These are phyloP conservation scores for Golubevia sp. DNA, from an alignment of 1,284 basidiomycete species.

Conservation along the genomic window DNA sequence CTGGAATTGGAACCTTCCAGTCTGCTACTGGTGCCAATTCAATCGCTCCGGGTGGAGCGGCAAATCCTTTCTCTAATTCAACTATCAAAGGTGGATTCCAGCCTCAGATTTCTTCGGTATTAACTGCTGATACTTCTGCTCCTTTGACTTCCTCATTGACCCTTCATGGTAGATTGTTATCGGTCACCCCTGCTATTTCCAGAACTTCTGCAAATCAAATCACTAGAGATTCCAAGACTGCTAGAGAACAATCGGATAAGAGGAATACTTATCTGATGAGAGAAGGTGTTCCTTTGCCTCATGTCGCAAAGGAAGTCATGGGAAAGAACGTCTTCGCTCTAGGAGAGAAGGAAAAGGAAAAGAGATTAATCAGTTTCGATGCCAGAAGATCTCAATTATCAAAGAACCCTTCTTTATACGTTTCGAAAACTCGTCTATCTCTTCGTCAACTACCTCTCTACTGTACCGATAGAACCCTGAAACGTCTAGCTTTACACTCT, in stretches of 20 bases:
- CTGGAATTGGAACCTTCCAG: slow-evolving; percentile 1
- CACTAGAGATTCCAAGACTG: slow-evolving; percentile 79
- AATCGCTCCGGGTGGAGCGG: slow-evolving; percentile 7
- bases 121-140: slow-evolving; percentile 90
- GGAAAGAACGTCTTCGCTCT: slow-evolving; percentile 68
- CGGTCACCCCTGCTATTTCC: slow-evolving; percentile 87
- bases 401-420: slow-evolving; percentile 84
- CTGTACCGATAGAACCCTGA: slow-evolving; percentile 84
- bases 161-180: slow-evolving; percentile 88
- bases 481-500: slow-evolving; percentile 82
- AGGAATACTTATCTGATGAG: slow-evolving; percentile 93
- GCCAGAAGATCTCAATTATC: slow-evolving; percentile 44
- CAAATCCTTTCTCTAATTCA: slow-evolving; percentile 73
- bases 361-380: slow-evolving; percentile 41
- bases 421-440: slow-evolving; percentile 90
- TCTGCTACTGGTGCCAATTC: too few relatives aligned
- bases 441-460: slow-evolving; percentile 90
- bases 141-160: slow-evolving; percentile 81
- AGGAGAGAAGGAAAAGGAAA: slow-evolving; percentile 41
- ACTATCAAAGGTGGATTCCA: neutral
- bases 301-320: slow-evolving; percentile 25
- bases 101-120: slow-evolving; percentile 24
- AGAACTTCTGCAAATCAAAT: slow-evolving; percentile 83
- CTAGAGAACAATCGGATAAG: slow-evolving; percentile 87
- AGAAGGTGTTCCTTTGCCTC: slow-evolving; percentile 69